phyloP scores from a whole-genome alignment of 129 eudicot species.

The Helianthus annuus region DNA sequence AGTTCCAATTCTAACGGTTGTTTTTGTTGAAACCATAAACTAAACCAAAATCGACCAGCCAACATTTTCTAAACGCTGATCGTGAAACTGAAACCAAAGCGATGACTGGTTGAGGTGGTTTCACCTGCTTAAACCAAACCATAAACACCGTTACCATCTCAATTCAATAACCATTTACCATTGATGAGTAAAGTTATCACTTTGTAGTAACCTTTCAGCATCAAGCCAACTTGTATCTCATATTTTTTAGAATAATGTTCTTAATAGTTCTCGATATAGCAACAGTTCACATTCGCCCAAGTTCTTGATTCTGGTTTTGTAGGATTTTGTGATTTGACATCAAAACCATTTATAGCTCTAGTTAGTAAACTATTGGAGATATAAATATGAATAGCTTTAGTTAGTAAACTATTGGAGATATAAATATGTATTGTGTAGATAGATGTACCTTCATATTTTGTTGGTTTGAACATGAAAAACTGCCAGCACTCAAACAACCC shows the following conservation, averaged over 20 bases:
- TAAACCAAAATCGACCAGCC: too few species aligned
- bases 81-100: too few species aligned
- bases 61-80: too few species aligned
- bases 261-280: background rate
- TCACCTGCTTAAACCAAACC: too few species aligned
- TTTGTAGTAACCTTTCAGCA: constrained; percentile 6
- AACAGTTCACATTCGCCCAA: background rate
- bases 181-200: background rate
- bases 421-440: background rate
- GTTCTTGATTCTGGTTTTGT: background rate
- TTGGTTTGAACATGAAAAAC: background rate
- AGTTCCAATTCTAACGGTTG: too few species aligned
- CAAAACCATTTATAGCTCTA: background rate
- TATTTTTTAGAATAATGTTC: background rate
- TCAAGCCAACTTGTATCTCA: constrained; percentile 1
- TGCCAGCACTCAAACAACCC: background rate
- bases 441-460: background rate
- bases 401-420: background rate
- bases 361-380: background rate
- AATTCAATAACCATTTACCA: background rate
- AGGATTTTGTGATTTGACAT: background rate
- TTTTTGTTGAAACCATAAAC: too few species aligned
- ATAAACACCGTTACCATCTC: background rate
- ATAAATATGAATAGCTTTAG: background rate
- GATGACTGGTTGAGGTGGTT: too few species aligned